Conservation (phyloP, 2,329 filamentous ascomycete species). For the Cladosporium sp. region DNA sequence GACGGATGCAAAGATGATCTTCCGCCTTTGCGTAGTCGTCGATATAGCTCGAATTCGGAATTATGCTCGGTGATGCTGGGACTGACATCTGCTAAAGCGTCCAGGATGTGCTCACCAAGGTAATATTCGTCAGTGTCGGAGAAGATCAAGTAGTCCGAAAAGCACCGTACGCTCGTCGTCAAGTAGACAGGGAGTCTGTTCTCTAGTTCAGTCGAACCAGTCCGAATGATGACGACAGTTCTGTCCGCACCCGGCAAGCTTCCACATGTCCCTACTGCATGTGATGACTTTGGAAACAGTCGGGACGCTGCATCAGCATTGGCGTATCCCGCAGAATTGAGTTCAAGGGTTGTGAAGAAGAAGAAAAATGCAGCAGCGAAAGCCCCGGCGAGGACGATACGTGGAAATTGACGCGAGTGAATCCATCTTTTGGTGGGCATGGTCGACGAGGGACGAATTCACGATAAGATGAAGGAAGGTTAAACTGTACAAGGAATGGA, state of each 20-base stretch:
- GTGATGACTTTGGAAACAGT: no score
- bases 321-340: no score
- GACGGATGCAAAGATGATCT: slow-evolving; percentile 25
- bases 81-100: slow-evolving; percentile 31
- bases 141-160: slow-evolving; percentile 51
- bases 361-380: no score
- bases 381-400: no score
- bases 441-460: no score
- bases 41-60: slow-evolving; percentile 33
- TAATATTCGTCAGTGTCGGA: slow-evolving; percentile 52
- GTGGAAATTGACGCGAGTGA: no score
- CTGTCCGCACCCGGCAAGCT: slow-evolving; percentile 36
- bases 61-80: slow-evolving; percentile 24
- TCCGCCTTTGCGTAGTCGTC: slow-evolving; percentile 28
- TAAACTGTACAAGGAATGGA: no score
- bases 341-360: no score
- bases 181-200: slow-evolving; percentile 52
- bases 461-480: no score
- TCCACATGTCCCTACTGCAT: not conserved
- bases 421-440: no score
- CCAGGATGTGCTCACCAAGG: slow-evolving; percentile 33
- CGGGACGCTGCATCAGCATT: no score
- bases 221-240: slow-evolving; percentile 52
- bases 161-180: slow-evolving; percentile 48
- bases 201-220: slow-evolving; percentile 51